Evolutionary conservation across 805 yeast species (phyloP), one percentile per base, ranked within the genome.

Genomic region (Vanderwaltozyma polyspora): DNA sequence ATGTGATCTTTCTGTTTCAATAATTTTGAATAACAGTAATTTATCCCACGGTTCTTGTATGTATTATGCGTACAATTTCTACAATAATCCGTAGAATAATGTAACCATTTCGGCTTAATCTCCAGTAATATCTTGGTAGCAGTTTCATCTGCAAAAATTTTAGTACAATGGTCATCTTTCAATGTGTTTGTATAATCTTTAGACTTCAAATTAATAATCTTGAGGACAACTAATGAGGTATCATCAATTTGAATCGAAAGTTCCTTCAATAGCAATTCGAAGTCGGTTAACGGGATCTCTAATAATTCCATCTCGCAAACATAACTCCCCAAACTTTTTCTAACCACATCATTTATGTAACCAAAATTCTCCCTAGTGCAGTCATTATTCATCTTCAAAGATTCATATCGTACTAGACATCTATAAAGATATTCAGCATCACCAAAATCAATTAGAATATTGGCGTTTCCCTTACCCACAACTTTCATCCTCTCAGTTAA

Each of bases 81-180:
- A 29, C 60, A 55, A 30, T 41, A 48, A 4, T 26, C 25, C 1
- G 34, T 19, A 5, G 41, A 33, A 19, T 43, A 40, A 34, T 43
- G 36, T 6, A 50, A 27, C 61, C 61, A 56, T 36, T 56, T 56
- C 7, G 61, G 61, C 34, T 56, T 56, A 13, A 55, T 35, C 36
- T 56, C 61, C 45, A 53, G 34, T 2, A 51, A 25, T 4, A 46
- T 31, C 2, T 24, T 28, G 1, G 19, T 24, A 3, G 14, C 9
- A 12, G 22, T 22, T 1, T 12, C 11, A 17, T 41, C 33, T 1
- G 31, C 18, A 28, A 44, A 49, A 6, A 54, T 17, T 24, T 37
- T 47, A 15, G 55, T 50, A 21, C 44, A 45, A 33, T 52, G 59
- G 32, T 53, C 58, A 5, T 36, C 19, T 9, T 40, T 35, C 4